phyloP scores from a whole-genome alignment of 2,329 filamentous ascomycete genomes.

The Fusarium nisikadoi region DNA sequence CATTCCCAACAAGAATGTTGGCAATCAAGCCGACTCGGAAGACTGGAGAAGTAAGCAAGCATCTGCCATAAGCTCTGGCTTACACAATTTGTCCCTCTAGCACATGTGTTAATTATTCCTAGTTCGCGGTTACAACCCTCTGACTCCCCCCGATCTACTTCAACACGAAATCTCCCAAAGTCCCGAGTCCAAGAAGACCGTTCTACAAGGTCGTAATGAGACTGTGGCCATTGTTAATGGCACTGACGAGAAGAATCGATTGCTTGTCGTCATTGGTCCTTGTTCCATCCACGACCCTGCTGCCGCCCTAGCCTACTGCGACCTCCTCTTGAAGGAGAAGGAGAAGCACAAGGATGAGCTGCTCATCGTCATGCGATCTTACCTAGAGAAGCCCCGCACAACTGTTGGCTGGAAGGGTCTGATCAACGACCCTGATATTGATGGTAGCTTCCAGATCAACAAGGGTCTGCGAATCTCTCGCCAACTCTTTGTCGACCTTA shows the following conservation, averaged over 20 bases:
- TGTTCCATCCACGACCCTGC: constrained; percentile 97
- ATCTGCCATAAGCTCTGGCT: constrained; percentile 26
- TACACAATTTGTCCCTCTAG: background rate
- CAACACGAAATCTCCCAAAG: constrained; percentile 87
- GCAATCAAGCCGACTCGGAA: constrained; percentile 77
- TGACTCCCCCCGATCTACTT: constrained; percentile 92
- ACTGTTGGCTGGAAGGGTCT: constrained; percentile 99
- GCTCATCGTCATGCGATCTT: constrained; percentile 95
- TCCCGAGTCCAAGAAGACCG: constrained; percentile 66
- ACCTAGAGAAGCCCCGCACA: constrained; percentile 97
- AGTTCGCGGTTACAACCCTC: constrained; percentile 91
- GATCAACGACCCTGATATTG: constrained; percentile 98
- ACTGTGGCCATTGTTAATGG: constrained; percentile 76
- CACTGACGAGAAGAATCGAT: constrained; percentile 67
- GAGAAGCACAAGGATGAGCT: constrained; percentile 91
- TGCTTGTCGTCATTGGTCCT: constrained; percentile 85
- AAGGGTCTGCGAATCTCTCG: constrained; percentile 89
- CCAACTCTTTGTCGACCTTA: constrained; percentile 93
- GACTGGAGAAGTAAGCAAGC: constrained; percentile 81
- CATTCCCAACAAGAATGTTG: constrained; percentile 82
- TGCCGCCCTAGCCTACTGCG: constrained; percentile 92
- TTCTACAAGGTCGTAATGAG: constrained; percentile 70
- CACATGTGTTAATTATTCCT: constrained; percentile 39
- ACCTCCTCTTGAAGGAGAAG: constrained; percentile 81
- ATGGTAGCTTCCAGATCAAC: constrained; percentile 99